Conservation (phyloP, 169 alveolate genomes). For the Haemoproteus tartakovskyi region DNA sequence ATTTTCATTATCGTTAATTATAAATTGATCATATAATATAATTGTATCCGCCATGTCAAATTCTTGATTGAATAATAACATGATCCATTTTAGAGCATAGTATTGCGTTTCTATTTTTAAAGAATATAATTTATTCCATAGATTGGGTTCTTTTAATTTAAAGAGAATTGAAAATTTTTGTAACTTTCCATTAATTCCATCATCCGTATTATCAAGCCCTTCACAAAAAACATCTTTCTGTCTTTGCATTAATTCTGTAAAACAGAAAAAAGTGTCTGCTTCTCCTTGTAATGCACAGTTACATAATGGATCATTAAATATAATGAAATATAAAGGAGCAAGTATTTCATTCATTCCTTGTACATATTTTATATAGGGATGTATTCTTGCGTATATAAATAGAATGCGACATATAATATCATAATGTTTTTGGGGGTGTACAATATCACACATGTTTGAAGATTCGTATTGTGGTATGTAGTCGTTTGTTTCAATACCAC, state of each 20-base stretch:
- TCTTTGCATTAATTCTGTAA: constrained; percentile 81
- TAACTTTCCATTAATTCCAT: constrained; percentile 68
- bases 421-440: constrained; percentile 55
- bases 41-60: constrained; percentile 66
- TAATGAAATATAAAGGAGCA: constrained; percentile 78
- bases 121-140: constrained; percentile 42
- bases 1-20: constrained; percentile 49
- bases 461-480: not conserved
- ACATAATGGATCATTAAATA: constrained; percentile 69
- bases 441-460: constrained; percentile 43
- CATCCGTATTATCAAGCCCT: constrained; percentile 70
- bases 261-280: constrained; percentile 86
- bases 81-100: constrained; percentile 75
- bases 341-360: constrained; percentile 89
- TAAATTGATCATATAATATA: constrained; percentile 61
- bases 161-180: constrained; percentile 60
- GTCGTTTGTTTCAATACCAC: not conserved
- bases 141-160: constrained; percentile 55
- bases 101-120: constrained; percentile 68
- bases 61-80: constrained; percentile 74
- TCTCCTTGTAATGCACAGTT: constrained; percentile 76
- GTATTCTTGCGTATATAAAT: constrained; percentile 79
- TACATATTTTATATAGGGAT: constrained; percentile 82
- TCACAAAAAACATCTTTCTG: constrained; percentile 79
- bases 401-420: constrained; percentile 78